Evolutionary conservation across 2,329 filamentous ascomycete species (phyloP).

Genomic region (Dothistroma pini): DNA sequence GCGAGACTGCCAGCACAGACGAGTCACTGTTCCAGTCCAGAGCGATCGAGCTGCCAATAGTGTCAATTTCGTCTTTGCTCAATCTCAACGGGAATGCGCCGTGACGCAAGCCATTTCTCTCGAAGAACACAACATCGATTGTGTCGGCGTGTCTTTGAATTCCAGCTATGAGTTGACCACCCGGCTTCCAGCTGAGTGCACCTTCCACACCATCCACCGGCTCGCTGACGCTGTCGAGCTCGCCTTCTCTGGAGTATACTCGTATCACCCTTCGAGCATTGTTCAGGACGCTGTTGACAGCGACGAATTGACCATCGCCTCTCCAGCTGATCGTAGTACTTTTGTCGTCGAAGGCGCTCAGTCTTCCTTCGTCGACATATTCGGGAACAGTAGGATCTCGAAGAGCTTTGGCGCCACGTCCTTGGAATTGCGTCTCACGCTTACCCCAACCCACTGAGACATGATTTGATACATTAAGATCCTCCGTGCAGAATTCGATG

Average conservation of each 20-base stretch:
- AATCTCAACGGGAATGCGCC: constrained; percentile 82
- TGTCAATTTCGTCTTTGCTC: constrained; percentile 55
- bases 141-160: constrained; percentile 67
- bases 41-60: constrained; percentile 56
- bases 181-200: constrained; percentile 84
- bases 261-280: constrained; percentile 76
- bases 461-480: constrained; percentile 88
- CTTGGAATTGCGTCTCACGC: constrained; percentile 96
- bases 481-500: constrained; percentile 67
- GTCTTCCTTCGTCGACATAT: constrained; percentile 75
- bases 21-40: constrained; percentile 92
- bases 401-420: constrained; percentile 64
- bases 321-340: constrained; percentile 80
- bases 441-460: constrained; percentile 94
- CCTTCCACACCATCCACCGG: constrained; percentile 89
- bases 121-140: constrained; percentile 90
- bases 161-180: constrained; percentile 85
- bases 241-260: constrained; percentile 85
- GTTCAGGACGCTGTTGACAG: constrained; percentile 76
- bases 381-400: constrained; percentile 94
- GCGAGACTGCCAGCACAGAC: constrained; percentile 77
- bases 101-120: constrained; percentile 94
- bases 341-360: constrained; percentile 71
- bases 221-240: constrained; percentile 89
- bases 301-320: constrained; percentile 87